phyloP scores from a whole-genome alignment of 2,329 filamentous ascomycete genomes.

The Aspergillus nomiae region DNA sequence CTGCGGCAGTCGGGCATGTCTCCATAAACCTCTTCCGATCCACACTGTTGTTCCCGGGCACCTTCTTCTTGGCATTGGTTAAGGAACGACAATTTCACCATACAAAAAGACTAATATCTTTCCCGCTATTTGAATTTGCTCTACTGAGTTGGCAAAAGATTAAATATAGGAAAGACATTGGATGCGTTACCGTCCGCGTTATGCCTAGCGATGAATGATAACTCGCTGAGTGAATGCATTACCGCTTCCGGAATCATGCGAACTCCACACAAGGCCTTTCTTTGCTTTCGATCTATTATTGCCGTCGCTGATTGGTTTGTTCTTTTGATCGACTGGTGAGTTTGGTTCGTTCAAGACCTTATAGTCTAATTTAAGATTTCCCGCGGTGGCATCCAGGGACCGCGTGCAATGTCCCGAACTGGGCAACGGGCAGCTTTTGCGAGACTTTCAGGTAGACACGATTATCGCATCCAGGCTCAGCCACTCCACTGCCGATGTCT shows the following conservation, averaged over 20 bases:
- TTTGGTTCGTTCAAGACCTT: background rate
- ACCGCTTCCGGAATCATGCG: constrained; percentile 10
- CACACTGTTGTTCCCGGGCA: background rate
- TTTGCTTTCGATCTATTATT: background rate
- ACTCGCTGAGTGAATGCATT: background rate
- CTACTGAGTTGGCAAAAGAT: background rate
- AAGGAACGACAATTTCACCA: background rate
- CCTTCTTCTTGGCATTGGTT: background rate
- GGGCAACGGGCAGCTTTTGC: background rate
- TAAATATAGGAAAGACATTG: background rate
- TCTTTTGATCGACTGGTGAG: background rate
- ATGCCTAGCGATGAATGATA: background rate
- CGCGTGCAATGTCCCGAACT: constrained; percentile 4
- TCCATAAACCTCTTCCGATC: background rate
- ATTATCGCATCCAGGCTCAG: constrained; percentile 12
- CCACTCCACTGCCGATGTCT: constrained; percentile 7
- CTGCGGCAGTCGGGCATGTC: background rate
- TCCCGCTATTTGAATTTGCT: background rate
- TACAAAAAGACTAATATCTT: background rate
- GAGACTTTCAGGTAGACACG: constrained; percentile 1
- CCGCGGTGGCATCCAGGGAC: constrained; percentile 1
- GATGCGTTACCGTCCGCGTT: background rate
- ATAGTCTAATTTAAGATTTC: background rate
- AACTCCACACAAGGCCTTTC: background rate
- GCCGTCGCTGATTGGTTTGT: background rate